Evolutionary conservation across 345 rosid genomes (phyloP), one percentile per base, ranked within the genome.

Genomic region (Brassica rapa): DNA sequence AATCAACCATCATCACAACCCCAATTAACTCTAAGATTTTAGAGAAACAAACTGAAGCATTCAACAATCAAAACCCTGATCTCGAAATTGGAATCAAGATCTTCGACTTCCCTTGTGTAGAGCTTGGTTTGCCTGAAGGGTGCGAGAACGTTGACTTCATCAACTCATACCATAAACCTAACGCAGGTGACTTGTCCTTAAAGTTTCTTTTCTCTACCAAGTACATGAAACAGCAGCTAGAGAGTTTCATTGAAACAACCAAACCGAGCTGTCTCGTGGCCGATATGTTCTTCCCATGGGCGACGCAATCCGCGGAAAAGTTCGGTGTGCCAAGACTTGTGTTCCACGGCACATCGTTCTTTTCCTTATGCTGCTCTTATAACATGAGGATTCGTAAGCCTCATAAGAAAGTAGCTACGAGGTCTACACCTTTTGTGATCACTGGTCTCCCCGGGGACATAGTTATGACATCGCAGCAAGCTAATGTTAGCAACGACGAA

Each of bases 101-200:
- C 51, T 39, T 90, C 21, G 10, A 82, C 8, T 84, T 88, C 68
- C 92, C 94, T 39, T 63, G 66, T 10, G 65, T 10, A 7, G 85
- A 81, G 62, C 84, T 71, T 0, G 90, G 89, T 21, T 75, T 87
- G 46, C 89, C 91, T 3, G 80, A 83, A 62, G 88, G 86, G 3
- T 85, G 83, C 41, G 89, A 89, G 74, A 86, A 77, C 41, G 3
- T 23, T 2, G 87, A 89, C 39, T 65, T 37, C 1, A 9, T 85
- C 79, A 19, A 25, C 66, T 41, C 82, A 0, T 55, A 46, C 15
- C 4, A n/a, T 1, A 37, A 23, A 2, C 24, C 68, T 39, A 43
- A 75, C 30, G 8, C 83, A 65, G 68, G 57, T 64, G 76, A 64
- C 61, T 68, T 79, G 74, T 73, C 62, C 70, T 21, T 51, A 1